Base-by-base conservation (phyloP, 116 monocot genomes). In the Cymodocea nodosa region DNA sequence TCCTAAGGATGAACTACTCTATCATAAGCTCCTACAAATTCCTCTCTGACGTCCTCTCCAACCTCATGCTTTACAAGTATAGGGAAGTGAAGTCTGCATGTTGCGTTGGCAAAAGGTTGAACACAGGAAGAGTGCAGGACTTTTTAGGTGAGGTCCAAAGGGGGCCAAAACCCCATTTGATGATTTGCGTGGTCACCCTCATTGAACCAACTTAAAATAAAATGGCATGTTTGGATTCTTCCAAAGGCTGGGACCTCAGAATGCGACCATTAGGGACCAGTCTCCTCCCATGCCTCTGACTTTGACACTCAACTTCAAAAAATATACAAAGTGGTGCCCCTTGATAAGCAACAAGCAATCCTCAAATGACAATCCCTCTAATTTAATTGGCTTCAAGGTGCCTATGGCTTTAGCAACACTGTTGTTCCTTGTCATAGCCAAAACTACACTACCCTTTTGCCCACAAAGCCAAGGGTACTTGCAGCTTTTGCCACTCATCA, bases 1-100 rank as follows among this genome's bases (percentile, higher is more conserved):
- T 77, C 2, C 8, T 35, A 12, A 85, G 73, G 12, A 61, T 92
- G 60, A 71, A 69, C 61, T 85, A 83, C 59, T 80, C 88, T 14
- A 53, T 80, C 52, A 74, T 71, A 49, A 79, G 74, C 52, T 39
- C 70, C 9, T 79, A 75, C 40, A 66, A 71, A 8, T 51, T 87
- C 51, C 37, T 71, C 24, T 25, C 40, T 2, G 68, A 55, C 23
- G 69, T 82, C 67, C 60, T 77, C 6, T 35, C 65, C 5, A 55
- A 72, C 12, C 84, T 84, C 3, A 6, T 4, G 35, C n/a, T 16
- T 15, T 63, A 59, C 22, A 70, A 64, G 3, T 70, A 70, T 23
- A 64, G 30, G 22, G 70, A 70, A 59, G 4, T 66, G 0, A 35
- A 51, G 22, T 18, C 18, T 8, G 76, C 70, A 15, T 76, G 76